Evolutionary conservation across 225 moss, liverwort and hornwort genomes (phyloP).

Genomic region (Thuidium tamariscinum): DNA sequence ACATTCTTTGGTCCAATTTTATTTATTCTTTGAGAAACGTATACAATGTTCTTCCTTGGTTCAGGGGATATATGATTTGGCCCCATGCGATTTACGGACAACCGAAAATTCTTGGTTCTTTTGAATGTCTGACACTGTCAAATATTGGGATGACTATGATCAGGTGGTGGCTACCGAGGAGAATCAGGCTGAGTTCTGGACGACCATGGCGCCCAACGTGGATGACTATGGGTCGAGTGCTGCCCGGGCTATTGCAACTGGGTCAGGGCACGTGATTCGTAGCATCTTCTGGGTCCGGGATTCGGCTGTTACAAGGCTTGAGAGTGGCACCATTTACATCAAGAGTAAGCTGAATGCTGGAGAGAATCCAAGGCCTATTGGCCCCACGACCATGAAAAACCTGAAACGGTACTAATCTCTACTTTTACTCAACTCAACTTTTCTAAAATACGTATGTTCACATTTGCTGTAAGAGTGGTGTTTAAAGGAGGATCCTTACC

Average conservation of each 20-base stretch:
- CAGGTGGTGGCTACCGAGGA: slow-evolving; percentile 37
- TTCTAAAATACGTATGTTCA: not conserved
- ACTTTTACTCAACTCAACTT: not conserved
- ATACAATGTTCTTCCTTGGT: not conserved
- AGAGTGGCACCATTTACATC: slow-evolving; percentile 43
- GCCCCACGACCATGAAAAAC: slow-evolving; percentile 43
- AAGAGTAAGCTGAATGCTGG: slow-evolving; percentile 34
- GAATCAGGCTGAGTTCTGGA: slow-evolving; percentile 69
- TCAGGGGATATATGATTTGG: not conserved
- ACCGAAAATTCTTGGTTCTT: not conserved
- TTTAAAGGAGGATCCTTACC: not conserved
- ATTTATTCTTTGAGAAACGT: not conserved
- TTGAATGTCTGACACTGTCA: not conserved
- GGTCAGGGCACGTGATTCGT: slow-evolving; percentile 75
- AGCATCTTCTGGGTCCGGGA: slow-evolving; percentile 84
- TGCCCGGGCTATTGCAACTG: slow-evolving; percentile 62
- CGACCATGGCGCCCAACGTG: slow-evolving; percentile 85
- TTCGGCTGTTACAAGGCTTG: slow-evolving; percentile 34
- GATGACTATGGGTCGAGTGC: slow-evolving; percentile 75
- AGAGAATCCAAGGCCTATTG: slow-evolving; percentile 45
- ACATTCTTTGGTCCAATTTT: not conserved
- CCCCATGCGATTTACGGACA: not conserved
- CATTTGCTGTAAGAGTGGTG: not conserved
- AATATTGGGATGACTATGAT: not conserved
- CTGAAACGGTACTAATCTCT: slow-evolving; percentile 31